A percentile compares a stretch with the other conserved stretches of the same genome.
phyloP scores from a whole-genome alignment of 2,329 filamentous ascomycete genomes.

The Cladosporium sp. region DNA sequence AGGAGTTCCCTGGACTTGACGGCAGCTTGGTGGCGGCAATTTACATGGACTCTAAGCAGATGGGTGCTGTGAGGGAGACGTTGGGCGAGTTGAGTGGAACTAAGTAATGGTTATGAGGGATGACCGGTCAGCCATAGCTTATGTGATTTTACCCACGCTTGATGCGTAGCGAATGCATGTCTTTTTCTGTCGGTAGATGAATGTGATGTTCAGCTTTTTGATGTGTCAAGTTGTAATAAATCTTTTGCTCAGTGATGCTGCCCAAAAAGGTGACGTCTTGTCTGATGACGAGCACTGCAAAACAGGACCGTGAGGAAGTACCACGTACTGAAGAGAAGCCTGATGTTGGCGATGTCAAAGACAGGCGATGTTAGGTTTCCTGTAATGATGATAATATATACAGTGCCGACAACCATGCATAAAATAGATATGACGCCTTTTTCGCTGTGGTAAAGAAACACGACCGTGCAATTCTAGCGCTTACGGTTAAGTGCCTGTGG shows the following conservation, averaged over 20 bases:
- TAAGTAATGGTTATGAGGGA: not conserved
- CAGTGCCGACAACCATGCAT: constrained; percentile 10
- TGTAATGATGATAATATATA: constrained; percentile 12
- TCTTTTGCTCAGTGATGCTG: too few relatives aligned
- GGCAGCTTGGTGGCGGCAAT: constrained; percentile 43
- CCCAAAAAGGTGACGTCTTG: not conserved
- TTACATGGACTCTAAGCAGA: constrained; percentile 39
- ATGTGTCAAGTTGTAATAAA: not conserved
- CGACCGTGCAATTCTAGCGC: constrained; percentile 11
- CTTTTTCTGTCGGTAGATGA: not conserved
- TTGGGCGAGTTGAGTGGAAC: constrained; percentile 34
- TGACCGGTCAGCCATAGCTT: not conserved
- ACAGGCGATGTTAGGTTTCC: not conserved
- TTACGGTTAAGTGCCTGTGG: constrained; percentile 19
- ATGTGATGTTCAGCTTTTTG: not conserved
- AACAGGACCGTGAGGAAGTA: too few relatives aligned
- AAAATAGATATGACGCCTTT: not conserved
- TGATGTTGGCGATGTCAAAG: not conserved
- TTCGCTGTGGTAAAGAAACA: constrained; percentile 3
- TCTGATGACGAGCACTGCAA: too few relatives aligned
- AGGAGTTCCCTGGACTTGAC: constrained; percentile 43
- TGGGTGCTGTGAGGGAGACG: constrained; percentile 43
- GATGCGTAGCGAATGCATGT: not conserved
- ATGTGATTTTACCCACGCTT: not conserved
- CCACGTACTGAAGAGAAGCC: not conserved